These are phyloP conservation scores for Cenococcum geophilum DNA, from an alignment of 495 filamentous ascomycete genomes.

Conservation along the genomic window DNA sequence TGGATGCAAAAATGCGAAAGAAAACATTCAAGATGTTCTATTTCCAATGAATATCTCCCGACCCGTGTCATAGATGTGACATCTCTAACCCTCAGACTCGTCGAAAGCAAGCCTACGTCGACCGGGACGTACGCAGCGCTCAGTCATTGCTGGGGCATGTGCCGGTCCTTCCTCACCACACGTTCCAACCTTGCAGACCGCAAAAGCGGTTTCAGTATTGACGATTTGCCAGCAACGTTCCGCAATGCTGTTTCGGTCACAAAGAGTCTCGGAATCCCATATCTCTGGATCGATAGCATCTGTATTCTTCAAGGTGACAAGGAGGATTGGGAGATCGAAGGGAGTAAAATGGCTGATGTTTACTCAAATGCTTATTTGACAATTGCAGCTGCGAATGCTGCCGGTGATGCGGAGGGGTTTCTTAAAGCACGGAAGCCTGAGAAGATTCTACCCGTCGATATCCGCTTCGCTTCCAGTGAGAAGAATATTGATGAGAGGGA, in stretches of 20 bases:
- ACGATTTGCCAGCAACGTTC: background rate
- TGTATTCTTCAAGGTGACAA: background rate
- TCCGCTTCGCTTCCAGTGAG: no score
- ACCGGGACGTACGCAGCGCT: background rate
- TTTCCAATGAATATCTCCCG: background rate
- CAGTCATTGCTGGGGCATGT: constrained; percentile 9
- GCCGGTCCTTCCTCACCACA: background rate
- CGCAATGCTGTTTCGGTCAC: background rate
- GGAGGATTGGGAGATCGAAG: background rate
- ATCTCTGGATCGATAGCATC: constrained; percentile 5
- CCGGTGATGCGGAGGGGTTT: constrained; percentile 3
- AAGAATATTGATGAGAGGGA: background rate
- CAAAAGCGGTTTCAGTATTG: background rate
- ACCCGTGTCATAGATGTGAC: background rate
- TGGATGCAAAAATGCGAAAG: constrained; percentile 4
- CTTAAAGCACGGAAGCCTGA: constrained; percentile 2
- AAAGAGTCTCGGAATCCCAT: background rate
- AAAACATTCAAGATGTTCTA: background rate
- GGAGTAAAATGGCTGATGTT: background rate
- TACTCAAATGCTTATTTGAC: background rate
- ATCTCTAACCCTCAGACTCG: background rate
- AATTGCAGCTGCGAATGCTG: background rate
- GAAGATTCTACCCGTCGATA: background rate
- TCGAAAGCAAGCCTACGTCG: background rate
- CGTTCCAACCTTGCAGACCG: background rate